Evolutionary conservation across 1,139 yeast genomes (phyloP).

Genomic region (Geotrichum australiense): DNA sequence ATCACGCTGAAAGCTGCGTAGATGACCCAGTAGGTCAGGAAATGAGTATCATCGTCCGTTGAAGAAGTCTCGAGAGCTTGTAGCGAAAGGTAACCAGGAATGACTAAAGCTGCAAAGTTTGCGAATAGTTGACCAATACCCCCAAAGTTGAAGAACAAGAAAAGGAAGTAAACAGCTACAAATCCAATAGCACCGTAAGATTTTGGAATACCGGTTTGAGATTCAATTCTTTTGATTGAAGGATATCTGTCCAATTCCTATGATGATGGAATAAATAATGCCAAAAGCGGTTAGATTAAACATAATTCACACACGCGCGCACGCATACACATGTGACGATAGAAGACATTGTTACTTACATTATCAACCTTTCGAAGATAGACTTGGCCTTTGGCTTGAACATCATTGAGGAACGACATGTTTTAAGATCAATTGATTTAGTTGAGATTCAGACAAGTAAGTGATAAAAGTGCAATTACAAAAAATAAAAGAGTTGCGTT

Average conservation of each 20-base stretch:
- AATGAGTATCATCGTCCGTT: conserved; percentile 71
- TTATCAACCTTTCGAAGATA: conserved; percentile 27
- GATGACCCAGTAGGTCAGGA: conserved; percentile 94
- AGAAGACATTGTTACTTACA: conserved; percentile 20
- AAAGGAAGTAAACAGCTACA: conserved; percentile 57
- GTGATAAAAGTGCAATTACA: too few relatives aligned
- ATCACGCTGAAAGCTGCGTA: conserved; percentile 83
- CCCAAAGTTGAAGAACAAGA: conserved; percentile 82
- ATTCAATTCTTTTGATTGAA: conserved; percentile 31
- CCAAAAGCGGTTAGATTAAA: not conserved
- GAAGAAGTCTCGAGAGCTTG: conserved; percentile 69
- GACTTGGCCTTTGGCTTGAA: conserved; percentile 28
- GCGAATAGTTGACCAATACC: conserved; percentile 87
- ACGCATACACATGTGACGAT: not conserved
- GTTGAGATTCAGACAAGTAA: too few relatives aligned
- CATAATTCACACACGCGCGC: not conserved
- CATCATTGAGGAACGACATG: conserved; percentile 17
- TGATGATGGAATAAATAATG: not conserved
- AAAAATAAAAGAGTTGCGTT: too few relatives aligned
- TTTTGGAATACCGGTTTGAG: conserved; percentile 56
- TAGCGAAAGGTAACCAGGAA: conserved; percentile 87
- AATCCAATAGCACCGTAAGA: conserved; percentile 72
- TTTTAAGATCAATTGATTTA: too few relatives aligned
- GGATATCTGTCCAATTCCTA: conserved; percentile 35
- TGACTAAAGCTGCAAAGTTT: conserved; percentile 81